These are phyloP conservation scores for Polygonum aviculare DNA, from an alignment of 148 eudicot species.

Conservation along the genomic window DNA sequence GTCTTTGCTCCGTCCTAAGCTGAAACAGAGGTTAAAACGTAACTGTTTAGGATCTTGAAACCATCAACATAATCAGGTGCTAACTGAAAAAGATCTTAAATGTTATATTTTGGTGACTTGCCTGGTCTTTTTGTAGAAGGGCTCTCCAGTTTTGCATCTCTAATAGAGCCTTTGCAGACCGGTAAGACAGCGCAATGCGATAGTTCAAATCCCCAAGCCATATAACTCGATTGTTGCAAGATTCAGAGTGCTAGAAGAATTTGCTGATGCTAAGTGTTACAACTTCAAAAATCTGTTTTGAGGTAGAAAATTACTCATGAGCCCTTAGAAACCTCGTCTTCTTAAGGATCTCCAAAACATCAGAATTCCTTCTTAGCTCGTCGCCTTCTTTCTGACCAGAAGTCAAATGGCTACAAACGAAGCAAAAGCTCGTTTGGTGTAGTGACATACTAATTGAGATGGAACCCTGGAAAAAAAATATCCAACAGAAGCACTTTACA, in stretches of 20 bases:
- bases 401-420: slow-evolving; percentile 84
- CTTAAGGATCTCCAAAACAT: slow-evolving; percentile 86
- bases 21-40: slow-evolving; percentile 20
- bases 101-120: slow-evolving; percentile 9
- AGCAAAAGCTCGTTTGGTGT: slow-evolving; percentile 97
- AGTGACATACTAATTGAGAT: slow-evolving; percentile 97
- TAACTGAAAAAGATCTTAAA: neutral
- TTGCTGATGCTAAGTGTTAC: neutral
- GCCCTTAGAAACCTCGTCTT: slow-evolving; percentile 88
- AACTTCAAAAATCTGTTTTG: neutral
- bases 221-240: slow-evolving; percentile 56
- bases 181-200: slow-evolving; percentile 79
- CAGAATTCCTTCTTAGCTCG: slow-evolving; percentile 85
- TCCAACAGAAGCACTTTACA: neutral
- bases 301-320: slow-evolving; percentile 47
- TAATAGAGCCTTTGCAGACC: slow-evolving; percentile 80
- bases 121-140: slow-evolving; percentile 90
- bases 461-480: slow-evolving; percentile 68
- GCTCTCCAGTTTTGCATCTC: slow-evolving; percentile 95
- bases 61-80: neutral
- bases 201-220: slow-evolving; percentile 99
- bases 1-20: slow-evolving; percentile 81
- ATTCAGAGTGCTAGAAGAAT: neutral
- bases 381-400: slow-evolving; percentile 96
- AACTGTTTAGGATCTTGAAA: neutral